Evolutionary conservation across 73 alveolate species (phyloP), one percentile per base, ranked within the genome.

Genomic region (Halteria grandinella): DNA sequence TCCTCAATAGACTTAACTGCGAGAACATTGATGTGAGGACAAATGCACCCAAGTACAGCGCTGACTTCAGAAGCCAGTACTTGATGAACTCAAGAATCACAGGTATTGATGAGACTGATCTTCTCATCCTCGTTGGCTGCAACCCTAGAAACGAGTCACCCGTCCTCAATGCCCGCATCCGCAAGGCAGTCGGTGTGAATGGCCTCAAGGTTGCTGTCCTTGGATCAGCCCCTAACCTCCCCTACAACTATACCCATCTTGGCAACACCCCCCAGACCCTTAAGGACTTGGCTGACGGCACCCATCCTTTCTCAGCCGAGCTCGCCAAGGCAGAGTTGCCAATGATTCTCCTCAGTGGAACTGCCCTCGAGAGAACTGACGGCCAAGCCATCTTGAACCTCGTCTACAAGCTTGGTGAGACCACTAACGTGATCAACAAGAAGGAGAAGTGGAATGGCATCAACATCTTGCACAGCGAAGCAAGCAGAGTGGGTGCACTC

Each of bases 31-130:
- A 93, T 62, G 83, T 86, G 2, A 83, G 93, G 64, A 59, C 80
- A 41, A 40, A 71, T 27, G 91, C 88, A 25, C 84, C 86, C 15
- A 87, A 89, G 34, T 37, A 86, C 63, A 63, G 63, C 44, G 91
- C 92, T 21, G 95, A 93, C 70, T 88, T 93, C 69, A 93, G 98
- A 90, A 75, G 83, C n/a, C 75, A 93, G 53, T 93, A 93, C 60
- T 71, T 93, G 62, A 34, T 91, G 52, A 93, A 93, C 74, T 87
- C 96, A 17, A 86, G 85, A 87, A 87, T 93, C 47, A 69, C 90
- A 32, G 98, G 97, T 45, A 71, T 93, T 60, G 97, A 93, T 36
- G 98, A 93, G 31, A 87, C 96, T 24, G 98, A 93, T 59, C 75
- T 90, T 14, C 77, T 93, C 3, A 75, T 93, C 27, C 54, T 93